Percentiles rank a stretch among this genome's conserved stretches.
Conservation (phyloP, 1,139 yeast species). For the Suhomyces bokatorum region DNA sequence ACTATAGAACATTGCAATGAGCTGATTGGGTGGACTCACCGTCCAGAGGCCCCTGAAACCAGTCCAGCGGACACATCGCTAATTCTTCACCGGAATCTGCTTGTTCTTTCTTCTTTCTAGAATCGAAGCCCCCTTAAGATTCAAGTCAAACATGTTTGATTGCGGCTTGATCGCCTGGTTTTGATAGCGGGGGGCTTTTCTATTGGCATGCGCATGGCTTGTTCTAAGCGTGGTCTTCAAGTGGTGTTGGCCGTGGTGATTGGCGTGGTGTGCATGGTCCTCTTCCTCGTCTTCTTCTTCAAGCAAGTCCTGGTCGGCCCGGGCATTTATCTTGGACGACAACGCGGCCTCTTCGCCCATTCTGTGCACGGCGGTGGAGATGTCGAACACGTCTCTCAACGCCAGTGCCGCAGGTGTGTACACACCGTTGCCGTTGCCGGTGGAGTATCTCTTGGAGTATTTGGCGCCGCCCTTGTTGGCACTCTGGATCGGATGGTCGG, state of each 20-base stretch:
- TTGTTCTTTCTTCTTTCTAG: slow-evolving; percentile 67
- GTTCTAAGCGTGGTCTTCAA: slow-evolving; percentile 6
- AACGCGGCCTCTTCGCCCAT: slow-evolving; percentile 81
- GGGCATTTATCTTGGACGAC: slow-evolving; percentile 30
- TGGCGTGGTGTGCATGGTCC: slow-evolving; percentile 23
- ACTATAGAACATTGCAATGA: slow-evolving; percentile 3
- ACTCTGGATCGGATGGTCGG: slow-evolving; percentile 30
- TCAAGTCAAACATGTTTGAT: slow-evolving; percentile 59
- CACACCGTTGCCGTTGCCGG: slow-evolving; percentile 19
- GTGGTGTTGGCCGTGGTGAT: too few species aligned
- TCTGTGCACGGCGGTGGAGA: slow-evolving; percentile 91
- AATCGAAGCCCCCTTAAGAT: slow-evolving; percentile 77
- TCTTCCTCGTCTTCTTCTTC: slow-evolving; percentile 42
- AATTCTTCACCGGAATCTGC: slow-evolving; percentile 18
- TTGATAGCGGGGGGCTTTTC: slow-evolving; percentile 25
- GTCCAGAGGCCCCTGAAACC: slow-evolving; percentile 3
- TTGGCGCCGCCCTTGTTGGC: slow-evolving; percentile 17
- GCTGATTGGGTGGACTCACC: neutral
- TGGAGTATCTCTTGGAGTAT: slow-evolving; percentile 28
- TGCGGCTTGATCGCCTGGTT: slow-evolving; percentile 16
- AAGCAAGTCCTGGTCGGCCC: slow-evolving; percentile 32
- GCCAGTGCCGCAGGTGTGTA: slow-evolving; percentile 92
- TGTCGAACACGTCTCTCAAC: slow-evolving; percentile 91
- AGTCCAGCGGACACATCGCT: slow-evolving; percentile 4
- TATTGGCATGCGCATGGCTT: slow-evolving; percentile 10